phyloP scores from a whole-genome alignment of 495 filamentous ascomycete genomes.

The Penicillium paradoxum region DNA sequence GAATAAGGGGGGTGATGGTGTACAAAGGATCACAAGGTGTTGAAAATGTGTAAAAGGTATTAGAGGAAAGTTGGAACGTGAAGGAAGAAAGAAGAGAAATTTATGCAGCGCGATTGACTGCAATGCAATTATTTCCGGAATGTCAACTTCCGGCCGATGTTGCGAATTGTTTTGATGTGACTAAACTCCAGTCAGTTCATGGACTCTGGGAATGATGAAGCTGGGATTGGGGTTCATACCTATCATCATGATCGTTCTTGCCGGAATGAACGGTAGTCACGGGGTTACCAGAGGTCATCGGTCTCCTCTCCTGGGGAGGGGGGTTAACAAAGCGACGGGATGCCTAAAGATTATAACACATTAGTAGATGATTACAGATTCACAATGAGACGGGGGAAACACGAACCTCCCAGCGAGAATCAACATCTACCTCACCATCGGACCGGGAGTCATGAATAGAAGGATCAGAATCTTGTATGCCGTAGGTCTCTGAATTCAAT shows the following conservation, averaged over 20 bases:
- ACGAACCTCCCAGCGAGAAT: slow-evolving; percentile 42
- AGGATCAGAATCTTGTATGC: slow-evolving; percentile 18
- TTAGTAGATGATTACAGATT: slow-evolving; percentile 10
- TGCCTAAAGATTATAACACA: slow-evolving; percentile 24
- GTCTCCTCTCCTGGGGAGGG: slow-evolving; percentile 26
- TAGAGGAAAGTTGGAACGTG: neutral
- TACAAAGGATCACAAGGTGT: slow-evolving; percentile 8
- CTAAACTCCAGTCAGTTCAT: slow-evolving; percentile 12
- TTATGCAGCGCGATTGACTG: neutral
- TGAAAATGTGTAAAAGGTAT: slow-evolving; percentile 3
- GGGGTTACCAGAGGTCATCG: slow-evolving; percentile 35
- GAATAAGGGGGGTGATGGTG: neutral
- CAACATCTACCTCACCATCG: slow-evolving; percentile 37
- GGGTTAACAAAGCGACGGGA: slow-evolving; percentile 38
- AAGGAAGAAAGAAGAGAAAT: neutral
- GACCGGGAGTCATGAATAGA: slow-evolving; percentile 31
- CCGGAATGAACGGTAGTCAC: slow-evolving; percentile 24
- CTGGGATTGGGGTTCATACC: slow-evolving; percentile 20
- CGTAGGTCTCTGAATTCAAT: slow-evolving; percentile 32
- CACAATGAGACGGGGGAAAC: neutral
- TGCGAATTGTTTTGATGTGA: slow-evolving; percentile 38
- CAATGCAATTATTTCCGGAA: slow-evolving; percentile 17
- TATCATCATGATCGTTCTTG: slow-evolving; percentile 35
- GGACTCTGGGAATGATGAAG: neutral
- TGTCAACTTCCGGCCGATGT: slow-evolving; percentile 39